Conservation (phyloP, 129 eudicot species). For the Silybum marianum region DNA sequence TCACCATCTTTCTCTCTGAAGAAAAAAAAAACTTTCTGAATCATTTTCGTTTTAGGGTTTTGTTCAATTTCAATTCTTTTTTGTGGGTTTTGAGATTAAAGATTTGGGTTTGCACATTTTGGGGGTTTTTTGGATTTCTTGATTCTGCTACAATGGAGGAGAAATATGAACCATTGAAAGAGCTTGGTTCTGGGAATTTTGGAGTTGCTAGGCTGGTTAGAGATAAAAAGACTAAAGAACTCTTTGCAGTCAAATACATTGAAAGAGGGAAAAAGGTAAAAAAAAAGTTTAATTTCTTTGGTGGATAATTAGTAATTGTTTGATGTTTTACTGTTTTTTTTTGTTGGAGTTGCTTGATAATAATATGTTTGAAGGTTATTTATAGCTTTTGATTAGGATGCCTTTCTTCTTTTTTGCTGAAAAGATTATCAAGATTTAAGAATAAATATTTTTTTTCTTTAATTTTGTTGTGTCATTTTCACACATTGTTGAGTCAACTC, state of each 20-base stretch:
- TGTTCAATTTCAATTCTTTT: slow-evolving; percentile 9
- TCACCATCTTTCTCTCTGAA: neutral
- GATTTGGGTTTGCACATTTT: slow-evolving; percentile 17
- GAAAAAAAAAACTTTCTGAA: neutral
- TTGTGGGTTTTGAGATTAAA: slow-evolving; percentile 23
- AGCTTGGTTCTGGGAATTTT: slow-evolving; percentile 66
- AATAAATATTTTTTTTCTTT: slow-evolving; percentile 16
- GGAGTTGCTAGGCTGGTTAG: slow-evolving; percentile 61
- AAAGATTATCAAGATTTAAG: slow-evolving; percentile 11
- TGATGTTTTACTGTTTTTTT: too few species aligned
- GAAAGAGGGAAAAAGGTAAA: slow-evolving; percentile 69
- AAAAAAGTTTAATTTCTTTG: slow-evolving; percentile 13
- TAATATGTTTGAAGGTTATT: slow-evolving; percentile 1
- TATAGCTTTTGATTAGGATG: neutral
- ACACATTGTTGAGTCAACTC: slow-evolving; percentile 22
- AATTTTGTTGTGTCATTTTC: neutral
- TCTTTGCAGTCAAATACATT: slow-evolving; percentile 62
- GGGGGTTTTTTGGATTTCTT: slow-evolving; percentile 24
- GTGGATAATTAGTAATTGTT: neutral
- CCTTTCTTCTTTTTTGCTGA: slow-evolving; percentile 16
- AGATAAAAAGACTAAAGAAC: slow-evolving; percentile 54
- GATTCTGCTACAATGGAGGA: slow-evolving; percentile 47
- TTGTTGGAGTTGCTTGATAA: slow-evolving; percentile 9
- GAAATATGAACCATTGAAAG: slow-evolving; percentile 60
- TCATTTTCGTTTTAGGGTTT: slow-evolving; percentile 12